Base-by-base conservation (phyloP, 2,329 filamentous ascomycete species). In the Ceratocystiopsis minuta region DNA sequence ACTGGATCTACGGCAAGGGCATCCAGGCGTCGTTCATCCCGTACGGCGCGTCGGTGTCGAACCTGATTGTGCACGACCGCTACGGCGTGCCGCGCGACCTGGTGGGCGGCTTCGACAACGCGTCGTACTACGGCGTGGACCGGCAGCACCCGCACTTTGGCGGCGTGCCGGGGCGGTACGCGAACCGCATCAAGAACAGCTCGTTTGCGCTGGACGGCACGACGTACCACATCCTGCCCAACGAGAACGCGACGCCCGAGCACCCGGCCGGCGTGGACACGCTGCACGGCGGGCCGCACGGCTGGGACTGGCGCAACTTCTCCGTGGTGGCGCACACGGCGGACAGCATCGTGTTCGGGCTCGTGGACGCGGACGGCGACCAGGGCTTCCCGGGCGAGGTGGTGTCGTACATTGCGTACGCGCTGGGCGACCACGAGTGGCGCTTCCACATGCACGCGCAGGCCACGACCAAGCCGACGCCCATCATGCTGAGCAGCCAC, bases 311-410 rank as follows among this genome's bases (percentile, higher is more conserved):
- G 61, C 69, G 79, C 49, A 83, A 86, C 60, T 88, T 81, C 58
- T 82, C 77, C 24, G 75, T 87, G 17, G 71, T 77, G n/a, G 63
- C 78, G 3, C 69, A 84, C 59, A 76, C 72, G 12, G 58, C 64
- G 38, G 65, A 66, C 55, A 79, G 71, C 54, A 80, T 88, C 56
- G 85, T 80, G 36, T 88, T 87, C 57, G 75, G 72, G 45, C 67
- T 88, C 37, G 69, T 78, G 42, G 82, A 88, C 53, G 66, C 72
- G 1, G 80, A 80, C 55, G 80, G 79, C 50, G 70, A 79, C 54
- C 67, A 82, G 57, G 82, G 82, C 34, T 87, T 88, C 60, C 82
- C 82, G 0, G 82, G 82, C 43, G 75, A 83, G 56, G 80, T 88
- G 6, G 60, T 81, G 39, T 76, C 76, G 45, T 75, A 80, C 56